Base-by-base conservation (phyloP, 768 basidiomycete species). In the Psilocybe azurescens region DNA sequence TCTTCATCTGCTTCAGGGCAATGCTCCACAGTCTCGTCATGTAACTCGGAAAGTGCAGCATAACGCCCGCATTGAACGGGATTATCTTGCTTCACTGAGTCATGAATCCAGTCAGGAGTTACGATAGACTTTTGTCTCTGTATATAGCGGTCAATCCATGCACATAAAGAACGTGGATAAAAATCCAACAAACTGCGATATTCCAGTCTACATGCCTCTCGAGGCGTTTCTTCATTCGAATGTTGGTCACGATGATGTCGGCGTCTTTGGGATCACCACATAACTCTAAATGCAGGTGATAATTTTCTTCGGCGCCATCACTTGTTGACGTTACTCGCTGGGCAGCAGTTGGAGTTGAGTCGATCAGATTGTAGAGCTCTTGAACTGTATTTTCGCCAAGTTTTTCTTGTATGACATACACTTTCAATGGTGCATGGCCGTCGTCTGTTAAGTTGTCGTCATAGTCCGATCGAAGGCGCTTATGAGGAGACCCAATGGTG, bases 181-280 rank as follows among this genome's bases (percentile, higher is more conserved):
- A 18, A 49, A 44, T 7, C 49, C 38, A 50, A 61, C 89, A 71
- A 70, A 92, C 91, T 29, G 89, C 88, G 36, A 87, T 66, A 1
- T 79, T 74, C 89, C 89, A 89, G 32, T 80, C 67, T 13, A 94
- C 56, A 72, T 93, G 91, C 53, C 91, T 79, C 73, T 91, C 87
- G 1, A 94, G 75, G 2, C 93, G 82, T 62, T 82, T 82, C 65
- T 80, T 79, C 86, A 91, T 93, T 36, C 72, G 80, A 29, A 93
- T 78, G 16, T 78, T 82, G 5, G 92, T 91, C 58, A 94, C 69
- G 41, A 94, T 75, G 36, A 93, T 76, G 55, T 93, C 84, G 4
- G 90, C 87, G 10, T 84, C 79, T 14, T 79, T 72, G 3, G 76
- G 63, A 41, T 82, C 68, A 14, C 66, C 63, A 58, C 81, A 81